Conservation (phyloP, 208 protist genomes). For the Vickermania spadyakhi region DNA sequence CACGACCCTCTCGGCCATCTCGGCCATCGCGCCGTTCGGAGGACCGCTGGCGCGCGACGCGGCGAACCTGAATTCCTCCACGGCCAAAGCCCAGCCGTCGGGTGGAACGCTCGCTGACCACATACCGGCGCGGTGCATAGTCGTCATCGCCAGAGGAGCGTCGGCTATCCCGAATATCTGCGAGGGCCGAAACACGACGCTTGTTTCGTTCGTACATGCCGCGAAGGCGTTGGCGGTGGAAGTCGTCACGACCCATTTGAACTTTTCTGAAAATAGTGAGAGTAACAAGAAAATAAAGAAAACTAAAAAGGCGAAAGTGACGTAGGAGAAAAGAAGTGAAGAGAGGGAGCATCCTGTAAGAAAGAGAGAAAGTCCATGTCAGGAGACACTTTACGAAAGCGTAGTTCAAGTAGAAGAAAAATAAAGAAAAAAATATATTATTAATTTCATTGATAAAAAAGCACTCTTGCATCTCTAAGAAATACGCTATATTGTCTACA, state of each 20-base stretch:
- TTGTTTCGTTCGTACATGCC: conserved; percentile 76
- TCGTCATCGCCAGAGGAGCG: conserved; percentile 31
- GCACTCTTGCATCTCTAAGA: too few species aligned
- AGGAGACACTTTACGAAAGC: too few species aligned
- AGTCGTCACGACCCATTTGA: conserved; percentile 61
- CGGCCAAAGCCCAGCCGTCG: conserved; percentile 77
- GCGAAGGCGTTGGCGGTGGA: conserved; percentile 67
- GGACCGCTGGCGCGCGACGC: conserved; percentile 19
- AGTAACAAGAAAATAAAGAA: too few species aligned
- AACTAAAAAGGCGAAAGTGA: too few species aligned
- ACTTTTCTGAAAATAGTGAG: too few species aligned
- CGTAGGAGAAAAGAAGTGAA: too few species aligned
- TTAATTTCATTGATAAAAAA: too few species aligned
- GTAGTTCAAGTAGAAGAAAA: too few species aligned
- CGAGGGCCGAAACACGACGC: conserved; percentile 52
- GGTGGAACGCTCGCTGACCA: conserved; percentile 65
- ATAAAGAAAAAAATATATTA: too few species aligned
- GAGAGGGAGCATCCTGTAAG: too few species aligned
- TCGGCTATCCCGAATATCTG: conserved; percentile 61
- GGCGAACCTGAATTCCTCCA: conserved; percentile 52
- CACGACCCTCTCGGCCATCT: conserved; percentile 3
- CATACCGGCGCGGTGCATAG: conserved; percentile 56
- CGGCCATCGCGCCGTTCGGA: conserved; percentile 2
- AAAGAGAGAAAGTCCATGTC: too few species aligned
- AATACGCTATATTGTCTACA: too few species aligned